Percentiles rank a stretch among this genome's conserved stretches.
Conservation (phyloP, 2,329 filamentous ascomycete genomes). For the Coniochaeta sp. region DNA sequence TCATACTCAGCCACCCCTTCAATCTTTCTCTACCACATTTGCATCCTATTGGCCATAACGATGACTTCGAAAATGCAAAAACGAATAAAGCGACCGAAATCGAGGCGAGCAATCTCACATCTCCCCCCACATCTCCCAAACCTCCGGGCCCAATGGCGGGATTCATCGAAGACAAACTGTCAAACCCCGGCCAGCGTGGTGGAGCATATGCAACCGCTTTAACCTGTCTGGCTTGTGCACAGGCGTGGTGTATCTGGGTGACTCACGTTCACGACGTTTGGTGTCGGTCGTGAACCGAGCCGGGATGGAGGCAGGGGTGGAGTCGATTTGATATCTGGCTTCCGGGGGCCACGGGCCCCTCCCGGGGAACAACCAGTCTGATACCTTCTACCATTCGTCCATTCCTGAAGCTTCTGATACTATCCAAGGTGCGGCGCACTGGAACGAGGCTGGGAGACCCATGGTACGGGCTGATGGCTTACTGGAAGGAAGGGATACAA, state of each 20-base stretch:
- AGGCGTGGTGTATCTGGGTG: neutral
- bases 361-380: neutral
- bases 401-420: neutral
- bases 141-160: neutral
- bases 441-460: neutral
- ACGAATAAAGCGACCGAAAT: neutral
- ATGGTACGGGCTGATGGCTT: neutral
- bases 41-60: neutral
- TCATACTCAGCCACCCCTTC: neutral
- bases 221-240: constrained; percentile 2
- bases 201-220: constrained; percentile 3
- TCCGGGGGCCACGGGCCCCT: neutral
- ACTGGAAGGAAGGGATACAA: neutral
- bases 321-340: neutral
- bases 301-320: no score
- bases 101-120: neutral
- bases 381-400: neutral
- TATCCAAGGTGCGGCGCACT: neutral
- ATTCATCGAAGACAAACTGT: no score
- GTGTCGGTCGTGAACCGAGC: neutral
- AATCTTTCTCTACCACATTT: neutral
- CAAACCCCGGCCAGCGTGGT: no score
- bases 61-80: neutral
- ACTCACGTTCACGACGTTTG: neutral
- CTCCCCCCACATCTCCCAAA: neutral